These are phyloP conservation scores for Helotiales sp. DNA, from an alignment of 2,329 filamentous ascomycete species.

Conservation along the genomic window DNA sequence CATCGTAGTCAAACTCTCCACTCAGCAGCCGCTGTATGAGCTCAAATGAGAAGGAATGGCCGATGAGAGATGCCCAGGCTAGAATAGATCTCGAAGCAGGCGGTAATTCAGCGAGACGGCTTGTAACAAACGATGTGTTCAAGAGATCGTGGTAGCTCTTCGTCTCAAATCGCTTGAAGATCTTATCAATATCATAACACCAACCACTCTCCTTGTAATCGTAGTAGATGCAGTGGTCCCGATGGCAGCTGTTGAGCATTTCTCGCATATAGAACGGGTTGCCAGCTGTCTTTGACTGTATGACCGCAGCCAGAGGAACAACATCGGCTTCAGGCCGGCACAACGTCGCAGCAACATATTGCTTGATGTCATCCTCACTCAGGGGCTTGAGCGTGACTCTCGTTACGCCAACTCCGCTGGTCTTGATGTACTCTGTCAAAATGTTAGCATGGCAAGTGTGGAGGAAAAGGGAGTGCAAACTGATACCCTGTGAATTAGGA, in stretches of 20 bases:
- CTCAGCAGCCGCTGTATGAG: slow-evolving; percentile 75
- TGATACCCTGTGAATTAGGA: slow-evolving; percentile 52
- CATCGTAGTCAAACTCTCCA: slow-evolving; percentile 65
- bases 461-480: slow-evolving; percentile 28
- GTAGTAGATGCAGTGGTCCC: slow-evolving; percentile 87
- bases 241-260: slow-evolving; percentile 84
- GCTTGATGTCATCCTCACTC: slow-evolving; percentile 74
- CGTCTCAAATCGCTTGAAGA: slow-evolving; percentile 82
- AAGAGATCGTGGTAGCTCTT: slow-evolving; percentile 78
- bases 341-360: slow-evolving; percentile 81
- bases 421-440: slow-evolving; percentile 31
- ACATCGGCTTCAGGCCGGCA: slow-evolving; percentile 72
- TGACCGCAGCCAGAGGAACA: slow-evolving; percentile 74
- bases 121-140: slow-evolving; percentile 79
- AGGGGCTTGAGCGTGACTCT: slow-evolving; percentile 73
- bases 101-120: slow-evolving; percentile 75
- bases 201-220: slow-evolving; percentile 81
- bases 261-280: slow-evolving; percentile 92
- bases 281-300: slow-evolving; percentile 73
- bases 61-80: slow-evolving; percentile 82
- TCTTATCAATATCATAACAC: slow-evolving; percentile 81
- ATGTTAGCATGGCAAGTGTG: slow-evolving; percentile 25
- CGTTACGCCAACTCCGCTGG: slow-evolving; percentile 60
- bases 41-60: slow-evolving; percentile 80
- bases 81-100: slow-evolving; percentile 73